Conservation (phyloP, 2,329 filamentous ascomycete genomes). For the Stenocarpella maydis region DNA sequence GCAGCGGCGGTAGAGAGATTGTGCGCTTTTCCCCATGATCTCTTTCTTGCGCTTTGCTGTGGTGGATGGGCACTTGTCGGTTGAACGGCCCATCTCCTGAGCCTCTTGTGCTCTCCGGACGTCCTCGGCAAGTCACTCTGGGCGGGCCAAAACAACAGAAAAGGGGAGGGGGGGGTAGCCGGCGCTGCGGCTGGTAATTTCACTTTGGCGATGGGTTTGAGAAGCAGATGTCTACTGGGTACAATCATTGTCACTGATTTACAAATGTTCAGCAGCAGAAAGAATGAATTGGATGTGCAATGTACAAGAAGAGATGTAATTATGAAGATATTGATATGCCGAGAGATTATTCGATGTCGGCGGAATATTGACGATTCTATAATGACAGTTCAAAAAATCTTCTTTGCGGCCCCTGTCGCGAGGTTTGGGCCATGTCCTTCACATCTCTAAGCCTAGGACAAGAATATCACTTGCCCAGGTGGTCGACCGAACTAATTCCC, state of each 20-base stretch:
- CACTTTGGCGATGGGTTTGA: not conserved
- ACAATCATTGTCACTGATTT: not conserved
- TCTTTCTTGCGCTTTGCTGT: conserved; percentile 14
- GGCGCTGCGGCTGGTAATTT: conserved; percentile 11
- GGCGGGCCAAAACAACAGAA: conserved; percentile 3
- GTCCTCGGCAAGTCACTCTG: not conserved
- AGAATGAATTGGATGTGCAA: not conserved
- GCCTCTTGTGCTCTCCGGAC: conserved; percentile 14
- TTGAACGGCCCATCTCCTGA: conserved; percentile 8
- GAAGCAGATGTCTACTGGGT: not conserved
- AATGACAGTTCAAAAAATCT: not conserved
- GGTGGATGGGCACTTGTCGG: conserved; percentile 16
- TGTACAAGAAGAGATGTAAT: not conserved
- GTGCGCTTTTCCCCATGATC: conserved; percentile 15
- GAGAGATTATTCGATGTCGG: not conserved
- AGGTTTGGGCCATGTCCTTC: not conserved
- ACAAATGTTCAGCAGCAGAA: not conserved
- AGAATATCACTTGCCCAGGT: not conserved
- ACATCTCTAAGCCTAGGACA: not conserved
- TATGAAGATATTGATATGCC: not conserved
- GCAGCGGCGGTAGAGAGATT: conserved; percentile 15
- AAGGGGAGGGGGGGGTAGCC: not conserved
- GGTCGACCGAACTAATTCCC: not conserved
- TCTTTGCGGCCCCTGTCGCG: not conserved
- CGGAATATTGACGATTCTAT: not conserved